Percentiles rank a stretch among this genome's conserved stretches.
Evolutionary conservation across 2,329 filamentous ascomycete species (phyloP).

Genomic region (Teratosphaeria pseudoeucalypti): DNA sequence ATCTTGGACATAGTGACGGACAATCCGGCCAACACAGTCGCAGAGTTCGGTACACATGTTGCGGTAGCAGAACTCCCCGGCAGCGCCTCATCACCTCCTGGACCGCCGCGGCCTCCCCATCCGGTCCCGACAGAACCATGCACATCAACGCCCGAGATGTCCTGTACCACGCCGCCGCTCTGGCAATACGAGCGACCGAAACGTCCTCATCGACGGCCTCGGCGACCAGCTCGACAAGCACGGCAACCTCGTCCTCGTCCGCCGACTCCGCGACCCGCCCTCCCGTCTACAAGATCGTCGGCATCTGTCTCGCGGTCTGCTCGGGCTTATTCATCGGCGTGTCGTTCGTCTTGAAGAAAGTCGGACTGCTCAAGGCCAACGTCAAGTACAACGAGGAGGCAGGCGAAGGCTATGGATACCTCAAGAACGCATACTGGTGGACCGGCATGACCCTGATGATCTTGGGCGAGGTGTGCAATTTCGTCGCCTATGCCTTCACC

Average conservation of each 20-base stretch:
- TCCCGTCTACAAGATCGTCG: slow-evolving; percentile 68
- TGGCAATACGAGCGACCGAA: slow-evolving; percentile 36
- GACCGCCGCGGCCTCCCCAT: background rate
- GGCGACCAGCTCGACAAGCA: slow-evolving; percentile 8
- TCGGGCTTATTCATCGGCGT: slow-evolving; percentile 89
- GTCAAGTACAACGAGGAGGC: slow-evolving; percentile 93
- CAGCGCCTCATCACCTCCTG: background rate
- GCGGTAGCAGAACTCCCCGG: background rate
- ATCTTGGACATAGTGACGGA: background rate
- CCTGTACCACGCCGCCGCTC: slow-evolving; percentile 12
- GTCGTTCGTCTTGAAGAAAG: slow-evolving; percentile 93
- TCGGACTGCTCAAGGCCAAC: slow-evolving; percentile 82
- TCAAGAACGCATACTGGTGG: slow-evolving; percentile 96
- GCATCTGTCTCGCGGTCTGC: slow-evolving; percentile 72
- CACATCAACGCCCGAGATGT: slow-evolving; percentile 3
- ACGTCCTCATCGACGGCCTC: background rate
- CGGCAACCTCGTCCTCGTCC: slow-evolving; percentile 14
- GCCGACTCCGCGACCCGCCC: slow-evolving; percentile 32
- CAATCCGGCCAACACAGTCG: background rate
- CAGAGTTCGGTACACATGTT: background rate
- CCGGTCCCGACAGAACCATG: background rate
- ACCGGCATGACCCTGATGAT: slow-evolving; percentile 94
- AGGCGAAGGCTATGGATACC: slow-evolving; percentile 91
- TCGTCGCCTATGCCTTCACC: slow-evolving; percentile 92
- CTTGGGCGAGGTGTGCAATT: slow-evolving; percentile 90